These are phyloP conservation scores for Eimeria tenella DNA, from an alignment of 169 alveolate genomes.

Conservation along the genomic window DNA sequence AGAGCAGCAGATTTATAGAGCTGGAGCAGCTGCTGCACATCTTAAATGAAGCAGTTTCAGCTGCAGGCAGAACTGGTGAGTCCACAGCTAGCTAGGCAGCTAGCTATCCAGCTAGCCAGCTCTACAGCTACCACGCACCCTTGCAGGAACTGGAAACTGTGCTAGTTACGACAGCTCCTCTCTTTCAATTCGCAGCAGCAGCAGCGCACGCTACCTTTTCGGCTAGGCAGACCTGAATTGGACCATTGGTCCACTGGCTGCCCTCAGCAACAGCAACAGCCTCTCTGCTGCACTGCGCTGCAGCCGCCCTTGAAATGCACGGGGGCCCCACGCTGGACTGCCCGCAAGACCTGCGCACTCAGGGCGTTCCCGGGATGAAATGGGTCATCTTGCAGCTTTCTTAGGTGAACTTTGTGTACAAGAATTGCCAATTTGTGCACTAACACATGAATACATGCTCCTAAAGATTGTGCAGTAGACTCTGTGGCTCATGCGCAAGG, in stretches of 20 bases:
- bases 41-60: neutral
- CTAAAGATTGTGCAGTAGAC: no score
- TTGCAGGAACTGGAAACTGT: no score
- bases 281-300: neutral
- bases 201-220: no score
- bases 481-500: no score
- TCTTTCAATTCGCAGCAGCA: neutral
- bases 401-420: neutral
- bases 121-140: no score
- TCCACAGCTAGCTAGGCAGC: neutral
- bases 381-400: constrained; percentile 44
- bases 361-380: neutral
- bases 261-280: no score
- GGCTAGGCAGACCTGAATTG: no score
- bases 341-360: constrained; percentile 43
- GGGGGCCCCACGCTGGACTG: constrained; percentile 65
- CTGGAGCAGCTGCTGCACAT: constrained; percentile 14
- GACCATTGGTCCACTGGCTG: no score
- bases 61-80: constrained; percentile 46
- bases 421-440: no score
- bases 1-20: constrained; percentile 47
- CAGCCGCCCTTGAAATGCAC: constrained; percentile 39
- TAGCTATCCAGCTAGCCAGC: no score
- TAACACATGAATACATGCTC: no score
- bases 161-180: neutral